These are phyloP conservation scores for Zygoascus bituminiphila DNA, from an alignment of 805 yeast genomes.

Conservation along the genomic window DNA sequence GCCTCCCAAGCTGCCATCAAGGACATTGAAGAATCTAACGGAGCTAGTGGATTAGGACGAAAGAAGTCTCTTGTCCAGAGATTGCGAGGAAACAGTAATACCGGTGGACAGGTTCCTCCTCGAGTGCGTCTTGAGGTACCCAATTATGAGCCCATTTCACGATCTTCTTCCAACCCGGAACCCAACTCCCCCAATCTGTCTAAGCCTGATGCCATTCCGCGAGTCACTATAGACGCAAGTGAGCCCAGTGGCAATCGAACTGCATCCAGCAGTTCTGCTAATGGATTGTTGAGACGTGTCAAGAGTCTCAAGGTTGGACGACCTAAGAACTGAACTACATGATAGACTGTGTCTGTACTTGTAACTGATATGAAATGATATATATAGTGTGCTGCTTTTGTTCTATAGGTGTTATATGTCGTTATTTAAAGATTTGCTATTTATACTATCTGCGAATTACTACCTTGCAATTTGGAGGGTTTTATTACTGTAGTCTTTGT, in stretches of 20 bases:
- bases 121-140: constrained; percentile 4
- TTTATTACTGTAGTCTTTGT: no score
- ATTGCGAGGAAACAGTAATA: constrained; percentile 33
- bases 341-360: background rate
- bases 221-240: background rate
- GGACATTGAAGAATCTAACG: constrained; percentile 17
- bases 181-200: background rate
- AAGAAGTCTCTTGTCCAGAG: constrained; percentile 78
- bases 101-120: constrained; percentile 10
- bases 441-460: no score
- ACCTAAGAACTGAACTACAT: background rate
- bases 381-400: background rate
- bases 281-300: constrained; percentile 66
- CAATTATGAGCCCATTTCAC: constrained; percentile 10
- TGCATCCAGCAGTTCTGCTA: constrained; percentile 27
- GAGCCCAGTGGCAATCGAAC: background rate
- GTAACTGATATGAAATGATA: no score
- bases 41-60: constrained; percentile 51
- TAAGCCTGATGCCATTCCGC: constrained; percentile 2
- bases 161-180: constrained; percentile 16
- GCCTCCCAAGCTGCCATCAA: constrained; percentile 48
- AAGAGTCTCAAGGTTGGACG: constrained; percentile 75
- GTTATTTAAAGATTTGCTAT: background rate
- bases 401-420: background rate
- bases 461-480: no score